Percentiles rank a stretch among this genome's conserved stretches.
Evolutionary conservation across 2,329 filamentous ascomycete genomes (phyloP).

Genomic region (Ophiostoma populinum): DNA sequence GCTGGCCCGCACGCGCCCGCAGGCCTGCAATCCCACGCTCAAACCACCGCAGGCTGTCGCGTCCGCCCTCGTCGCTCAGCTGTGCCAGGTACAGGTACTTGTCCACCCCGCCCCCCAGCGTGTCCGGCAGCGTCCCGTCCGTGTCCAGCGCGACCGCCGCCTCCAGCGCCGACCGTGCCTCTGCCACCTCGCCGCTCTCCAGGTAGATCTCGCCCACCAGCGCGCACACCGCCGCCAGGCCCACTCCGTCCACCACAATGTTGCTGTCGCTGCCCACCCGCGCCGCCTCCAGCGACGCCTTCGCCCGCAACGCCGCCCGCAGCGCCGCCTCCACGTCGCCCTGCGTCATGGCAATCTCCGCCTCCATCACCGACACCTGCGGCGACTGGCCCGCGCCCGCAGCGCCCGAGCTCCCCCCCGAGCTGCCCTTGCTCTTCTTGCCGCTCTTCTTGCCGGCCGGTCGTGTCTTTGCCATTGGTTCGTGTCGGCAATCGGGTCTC

Average conservation of each 20-base stretch:
- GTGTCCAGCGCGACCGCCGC: conserved; percentile 60
- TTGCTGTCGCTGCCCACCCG: conserved; percentile 4
- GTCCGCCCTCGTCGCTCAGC: conserved; percentile 54
- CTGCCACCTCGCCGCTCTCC: conserved; percentile 65
- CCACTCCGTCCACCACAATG: conserved; percentile 9
- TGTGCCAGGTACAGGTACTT: conserved; percentile 94
- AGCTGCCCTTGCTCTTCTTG: conserved; percentile 4
- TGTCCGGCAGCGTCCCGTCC: conserved; percentile 52
- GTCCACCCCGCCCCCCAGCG: conserved; percentile 66
- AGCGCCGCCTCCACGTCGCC: conserved; percentile 17
- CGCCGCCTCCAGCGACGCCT: conserved; percentile 10
- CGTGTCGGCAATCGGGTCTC: too few species aligned
- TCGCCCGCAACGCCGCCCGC: conserved; percentile 20
- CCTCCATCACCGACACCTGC: conserved; percentile 17
- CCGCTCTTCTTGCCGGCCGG: conserved; percentile 9
- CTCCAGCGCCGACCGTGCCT: conserved; percentile 55
- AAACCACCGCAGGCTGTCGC: conserved; percentile 50
- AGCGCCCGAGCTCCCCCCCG: background rate
- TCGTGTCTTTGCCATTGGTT: conserved; percentile 12
- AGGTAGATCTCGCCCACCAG: conserved; percentile 68
- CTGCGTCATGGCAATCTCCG: conserved; percentile 18
- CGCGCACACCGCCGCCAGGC: conserved; percentile 45
- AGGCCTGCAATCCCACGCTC: conserved; percentile 56
- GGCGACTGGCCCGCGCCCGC: conserved; percentile 6
- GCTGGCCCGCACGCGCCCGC: conserved; percentile 21